Evolutionary conservation across 805 yeast genomes (phyloP), one percentile per base, ranked within the genome.

Genomic region (Lachancea mirantina): DNA sequence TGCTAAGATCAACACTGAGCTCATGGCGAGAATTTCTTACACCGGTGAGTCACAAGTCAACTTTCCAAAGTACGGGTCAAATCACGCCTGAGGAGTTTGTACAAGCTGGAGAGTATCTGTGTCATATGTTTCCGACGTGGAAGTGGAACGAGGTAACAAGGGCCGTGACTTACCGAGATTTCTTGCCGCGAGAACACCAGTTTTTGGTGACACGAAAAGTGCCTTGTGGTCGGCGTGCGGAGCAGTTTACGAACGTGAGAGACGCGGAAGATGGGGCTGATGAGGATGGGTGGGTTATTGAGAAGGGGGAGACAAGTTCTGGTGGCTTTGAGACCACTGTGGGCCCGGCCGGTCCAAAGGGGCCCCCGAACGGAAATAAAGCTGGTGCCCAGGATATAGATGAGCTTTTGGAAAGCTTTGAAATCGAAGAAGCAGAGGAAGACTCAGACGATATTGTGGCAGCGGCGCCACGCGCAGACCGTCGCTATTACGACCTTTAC

Each of bases 41-140:
- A 2, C 98, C 98, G 2, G 78, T 89, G 2, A 71, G 79, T 26
- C 84, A 88, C 57, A 72, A 65, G n/a, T 87, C 96, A 16, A 84
- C 92, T 11, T 92, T 87, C 62, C 67, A 76, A 35, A 61, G 69
- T 30, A 83, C 96, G 0, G 98, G 98, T 4, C 92, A 89, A 55
- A 78, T 92, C 32, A 84, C 95, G 1, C 98, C 98, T 1, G 95
- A 84, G 34, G 98, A 92, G 57, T 92, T 92, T 61, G 89, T 87
- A 7, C 67, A 65, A 35, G 96, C 98, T 3, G 98, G 98, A 14
- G 96, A 92, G 56, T 92, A 85, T 57, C 63, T 92, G 37, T 88
- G 79, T 19, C 78, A 76, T 58, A 84, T 81, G 65, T 92, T 92
- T 55, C 97, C 98, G 2, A 92, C 97, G 1, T 92, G 98, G 98